Percentiles rank a stretch among this genome's conserved stretches.
Evolutionary conservation across 495 filamentous ascomycete species (phyloP).

Genomic region (Clohesyomyces aquaticus): DNA sequence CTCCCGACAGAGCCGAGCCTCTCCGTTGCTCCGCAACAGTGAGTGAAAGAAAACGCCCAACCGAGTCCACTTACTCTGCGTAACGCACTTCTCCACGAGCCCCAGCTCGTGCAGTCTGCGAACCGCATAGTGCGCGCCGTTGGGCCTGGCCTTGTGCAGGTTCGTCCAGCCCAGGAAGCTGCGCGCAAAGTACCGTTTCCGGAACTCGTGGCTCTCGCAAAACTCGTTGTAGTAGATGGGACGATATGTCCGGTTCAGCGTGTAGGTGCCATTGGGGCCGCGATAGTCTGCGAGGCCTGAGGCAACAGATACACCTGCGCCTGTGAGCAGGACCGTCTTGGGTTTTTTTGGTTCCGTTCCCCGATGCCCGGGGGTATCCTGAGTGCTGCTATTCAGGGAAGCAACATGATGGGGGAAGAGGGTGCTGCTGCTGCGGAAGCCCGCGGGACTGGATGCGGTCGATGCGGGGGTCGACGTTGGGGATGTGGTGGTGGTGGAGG

Average conservation of each 20-base stretch:
- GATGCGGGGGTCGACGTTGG: not conserved
- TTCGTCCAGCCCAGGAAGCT: slow-evolving; percentile 92
- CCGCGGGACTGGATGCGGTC: not conserved
- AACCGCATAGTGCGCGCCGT: slow-evolving; percentile 77
- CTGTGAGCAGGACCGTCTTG: slow-evolving; percentile 74
- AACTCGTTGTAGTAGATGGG: slow-evolving; percentile 96
- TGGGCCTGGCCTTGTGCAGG: slow-evolving; percentile 76
- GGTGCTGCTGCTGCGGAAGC: slow-evolving; percentile 40
- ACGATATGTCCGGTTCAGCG: slow-evolving; percentile 82
- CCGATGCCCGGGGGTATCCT: not conserved
- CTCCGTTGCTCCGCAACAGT: no score
- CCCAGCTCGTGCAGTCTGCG: slow-evolving; percentile 70
- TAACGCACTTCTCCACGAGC: slow-evolving; percentile 75
- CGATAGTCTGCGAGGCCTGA: slow-evolving; percentile 93
- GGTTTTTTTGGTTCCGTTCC: not conserved
- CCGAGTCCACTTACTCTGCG: slow-evolving; percentile 80
- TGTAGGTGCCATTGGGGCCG: slow-evolving; percentile 87
- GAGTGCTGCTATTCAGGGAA: not conserved
- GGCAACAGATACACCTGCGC: slow-evolving; percentile 90
- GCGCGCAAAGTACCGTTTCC: slow-evolving; percentile 95
- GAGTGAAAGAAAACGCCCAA: no score
- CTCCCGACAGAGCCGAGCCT: no score
- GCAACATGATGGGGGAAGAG: slow-evolving; percentile 17
- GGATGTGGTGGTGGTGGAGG: slow-evolving; percentile 1
- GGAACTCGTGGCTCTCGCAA: slow-evolving; percentile 74